Evolutionary conservation across 1,284 basidiomycete genomes (phyloP).

Genomic region (Anthracocystis panici-leucophaei): DNA sequence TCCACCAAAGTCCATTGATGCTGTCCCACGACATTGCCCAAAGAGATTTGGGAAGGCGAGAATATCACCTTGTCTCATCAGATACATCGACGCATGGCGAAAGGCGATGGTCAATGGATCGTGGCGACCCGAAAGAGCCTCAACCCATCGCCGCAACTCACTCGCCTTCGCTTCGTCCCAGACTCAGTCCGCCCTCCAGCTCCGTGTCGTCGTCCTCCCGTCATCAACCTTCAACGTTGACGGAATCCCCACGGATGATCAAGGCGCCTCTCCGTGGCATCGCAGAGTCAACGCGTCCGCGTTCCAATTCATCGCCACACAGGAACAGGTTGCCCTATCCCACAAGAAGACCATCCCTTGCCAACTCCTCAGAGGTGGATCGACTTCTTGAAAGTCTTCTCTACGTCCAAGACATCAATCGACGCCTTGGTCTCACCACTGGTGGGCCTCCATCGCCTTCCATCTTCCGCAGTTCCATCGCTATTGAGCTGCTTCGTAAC

Average conservation of each 20-base stretch:
- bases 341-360: conserved; percentile 21
- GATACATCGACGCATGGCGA: background rate
- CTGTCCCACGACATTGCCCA: background rate
- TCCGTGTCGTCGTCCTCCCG: background rate
- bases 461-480: conserved; percentile 23
- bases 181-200: background rate
- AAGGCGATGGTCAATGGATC: conserved; percentile 10
- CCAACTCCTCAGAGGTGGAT: conserved; percentile 30
- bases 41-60: background rate
- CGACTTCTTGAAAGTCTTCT: conserved; percentile 35
- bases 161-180: conserved; percentile 5
- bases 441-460: conserved; percentile 26
- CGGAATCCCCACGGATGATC: conserved; percentile 2
- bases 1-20: background rate
- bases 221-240: background rate
- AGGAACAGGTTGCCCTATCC: conserved; percentile 10
- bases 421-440: conserved; percentile 29
- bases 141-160: background rate
- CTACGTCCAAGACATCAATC: conserved; percentile 44
- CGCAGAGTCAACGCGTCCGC: conserved; percentile 25
- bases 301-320: conserved; percentile 35
- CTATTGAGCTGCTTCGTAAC: conserved; percentile 14
- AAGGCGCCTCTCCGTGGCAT: conserved; percentile 1
- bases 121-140: background rate
- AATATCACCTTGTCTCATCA: background rate